A percentile compares a stretch with the other conserved stretches of the same genome.
These are phyloP conservation scores for Pyropia haitanensis DNA, from an alignment of 23 red algal genomes.

Conservation along the genomic window DNA sequence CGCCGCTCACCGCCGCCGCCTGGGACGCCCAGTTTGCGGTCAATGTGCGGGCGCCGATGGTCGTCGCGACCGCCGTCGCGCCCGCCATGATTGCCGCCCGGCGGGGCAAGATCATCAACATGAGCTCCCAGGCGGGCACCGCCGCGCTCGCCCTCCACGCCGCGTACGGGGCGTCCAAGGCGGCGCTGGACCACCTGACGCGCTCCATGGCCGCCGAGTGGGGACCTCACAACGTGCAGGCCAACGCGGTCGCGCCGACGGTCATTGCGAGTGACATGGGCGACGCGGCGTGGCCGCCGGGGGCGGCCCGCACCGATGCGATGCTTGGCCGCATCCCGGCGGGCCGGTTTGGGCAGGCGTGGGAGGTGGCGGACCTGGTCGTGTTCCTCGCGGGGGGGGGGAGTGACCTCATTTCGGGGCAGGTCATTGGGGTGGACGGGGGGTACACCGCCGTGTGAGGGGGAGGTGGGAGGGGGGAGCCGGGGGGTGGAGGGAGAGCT, in stretches of 20 bases:
- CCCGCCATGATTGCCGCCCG: conserved; percentile 41
- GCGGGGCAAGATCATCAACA: conserved; percentile 62
- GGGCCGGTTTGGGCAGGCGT: conserved; percentile 46
- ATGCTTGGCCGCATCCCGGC: conserved; percentile 61
- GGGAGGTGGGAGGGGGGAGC: neutral
- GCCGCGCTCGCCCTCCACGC: conserved; percentile 46
- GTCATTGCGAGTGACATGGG: conserved; percentile 92
- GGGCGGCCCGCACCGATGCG: conserved; percentile 21
- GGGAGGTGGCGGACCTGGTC: conserved; percentile 54
- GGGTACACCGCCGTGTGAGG: conserved; percentile 19
- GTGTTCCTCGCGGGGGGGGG: conserved; percentile 39
- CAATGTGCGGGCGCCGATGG: conserved; percentile 69
- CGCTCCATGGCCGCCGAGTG: conserved; percentile 69
- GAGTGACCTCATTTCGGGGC: conserved; percentile 51
- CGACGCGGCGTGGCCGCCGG: conserved; percentile 23
- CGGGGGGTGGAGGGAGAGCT: no score
- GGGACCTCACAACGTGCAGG: conserved; percentile 47
- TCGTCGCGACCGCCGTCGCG: conserved; percentile 36
- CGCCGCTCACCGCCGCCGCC: conserved; percentile 20
- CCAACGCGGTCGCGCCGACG: conserved; percentile 75
- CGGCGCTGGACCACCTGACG: conserved; percentile 65
- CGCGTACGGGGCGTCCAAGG: conserved; percentile 83
- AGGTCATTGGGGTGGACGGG: conserved; percentile 42
- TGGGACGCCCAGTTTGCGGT: conserved; percentile 84
- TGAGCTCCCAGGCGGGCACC: conserved; percentile 30